Base-by-base conservation (phyloP, 768 basidiomycete genomes). In the Lactarius vividus region DNA sequence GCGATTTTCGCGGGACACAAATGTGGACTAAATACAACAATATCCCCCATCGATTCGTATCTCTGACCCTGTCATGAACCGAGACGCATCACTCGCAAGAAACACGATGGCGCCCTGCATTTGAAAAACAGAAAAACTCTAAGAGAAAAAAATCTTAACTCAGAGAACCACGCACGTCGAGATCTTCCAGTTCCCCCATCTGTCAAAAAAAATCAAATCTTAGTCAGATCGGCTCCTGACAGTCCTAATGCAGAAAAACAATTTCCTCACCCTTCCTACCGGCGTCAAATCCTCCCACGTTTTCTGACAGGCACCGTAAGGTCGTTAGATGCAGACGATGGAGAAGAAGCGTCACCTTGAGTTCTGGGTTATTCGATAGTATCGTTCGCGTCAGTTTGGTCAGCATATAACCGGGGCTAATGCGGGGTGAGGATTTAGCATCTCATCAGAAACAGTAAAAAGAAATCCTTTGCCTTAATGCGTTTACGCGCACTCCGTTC, bases 101-200 rank as follows among this genome's bases (percentile, higher is more conserved):
- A 90, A 96, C 63, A 98, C 91, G 71, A 96, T 83, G 29, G 96
- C 94, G 20, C 91, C 91, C 89, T 91, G 73, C 23, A 29, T 39
- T 42, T 55, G 28, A 31, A 54, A 54, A 52, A 10, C 5, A 9
- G 10, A 52, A n/a, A n/a, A 49, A 37, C 35, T 37, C 11, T 37
- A 3, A 29, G 0, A 3, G 13, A 61, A 28, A 46, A 31, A 9
- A 29, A 40, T 78, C 84, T 2, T 4, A 26, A 7, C 23, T 26
- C 49, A 26, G 49, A 52, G 31, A 70, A 88, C 92, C 69, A 93
- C 86, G 67, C 96, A 80, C 65, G 29, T 66, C 65, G 20, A 66
- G 56, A 73, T 98, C 96, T 69, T 96, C 92, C 11, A 96, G 95
- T 67, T 96, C 88, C 58, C 93, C 96, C 84, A 98, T 86, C 90